Evolutionary conservation across 2,329 filamentous ascomycete genomes (phyloP).

Genomic region (Juglanconis oblonga): DNA sequence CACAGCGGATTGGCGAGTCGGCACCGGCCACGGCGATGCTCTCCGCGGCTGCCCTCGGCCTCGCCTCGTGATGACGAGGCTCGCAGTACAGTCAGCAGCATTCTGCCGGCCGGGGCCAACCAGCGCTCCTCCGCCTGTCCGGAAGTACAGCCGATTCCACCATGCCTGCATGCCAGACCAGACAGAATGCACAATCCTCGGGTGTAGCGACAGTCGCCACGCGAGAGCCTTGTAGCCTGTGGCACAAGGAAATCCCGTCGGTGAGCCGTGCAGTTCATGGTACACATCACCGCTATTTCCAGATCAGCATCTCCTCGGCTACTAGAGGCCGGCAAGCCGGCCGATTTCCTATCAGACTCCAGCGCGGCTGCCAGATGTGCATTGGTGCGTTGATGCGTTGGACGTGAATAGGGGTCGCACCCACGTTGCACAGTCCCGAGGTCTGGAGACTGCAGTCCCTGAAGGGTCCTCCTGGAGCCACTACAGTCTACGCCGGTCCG

Average conservation of each 20-base stretch:
- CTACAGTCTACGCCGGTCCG: too few relatives aligned
- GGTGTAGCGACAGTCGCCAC: neutral
- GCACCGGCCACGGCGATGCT: neutral
- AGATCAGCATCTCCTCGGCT: neutral
- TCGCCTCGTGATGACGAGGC: neutral
- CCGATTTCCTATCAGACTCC: neutral
- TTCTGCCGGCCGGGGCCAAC: neutral
- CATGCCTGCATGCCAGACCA: too few relatives aligned
- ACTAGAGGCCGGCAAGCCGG: neutral
- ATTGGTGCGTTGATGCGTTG: neutral
- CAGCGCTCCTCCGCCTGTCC: neutral
- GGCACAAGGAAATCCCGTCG: conserved; percentile 14
- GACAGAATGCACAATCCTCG: conserved; percentile 8
- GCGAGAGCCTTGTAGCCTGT: neutral
- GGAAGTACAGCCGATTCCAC: too few relatives aligned
- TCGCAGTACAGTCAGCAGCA: neutral
- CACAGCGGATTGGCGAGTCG: neutral
- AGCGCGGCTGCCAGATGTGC: neutral
- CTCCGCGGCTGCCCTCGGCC: neutral
- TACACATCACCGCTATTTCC: conserved; percentile 3
- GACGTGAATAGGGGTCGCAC: neutral
- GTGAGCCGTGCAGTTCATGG: conserved; percentile 3
- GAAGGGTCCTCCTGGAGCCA: too few relatives aligned
- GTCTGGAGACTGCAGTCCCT: too few relatives aligned
- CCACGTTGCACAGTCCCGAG: neutral